These are phyloP conservation scores for Brettanomyces naardenensis DNA, from an alignment of 805 yeast genomes.

Conservation along the genomic window DNA sequence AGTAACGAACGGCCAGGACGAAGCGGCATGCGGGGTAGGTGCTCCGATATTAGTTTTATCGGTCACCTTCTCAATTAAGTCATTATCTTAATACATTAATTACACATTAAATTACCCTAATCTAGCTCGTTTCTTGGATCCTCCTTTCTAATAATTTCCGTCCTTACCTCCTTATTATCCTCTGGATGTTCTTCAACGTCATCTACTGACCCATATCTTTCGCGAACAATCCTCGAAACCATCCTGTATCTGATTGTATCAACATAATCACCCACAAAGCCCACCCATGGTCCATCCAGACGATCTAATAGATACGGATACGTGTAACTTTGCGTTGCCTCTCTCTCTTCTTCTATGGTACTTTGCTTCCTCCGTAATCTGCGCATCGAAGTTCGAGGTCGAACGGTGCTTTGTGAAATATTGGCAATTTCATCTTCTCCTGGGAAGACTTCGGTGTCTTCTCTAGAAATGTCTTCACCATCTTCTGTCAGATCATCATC, in stretches of 20 bases:
- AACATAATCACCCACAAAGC: slow-evolving; percentile 44
- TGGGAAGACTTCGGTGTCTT: background rate
- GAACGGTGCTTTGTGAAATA: background rate
- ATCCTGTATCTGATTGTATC: slow-evolving; percentile 29
- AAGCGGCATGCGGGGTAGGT: no score
- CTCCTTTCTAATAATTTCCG: slow-evolving; percentile 15
- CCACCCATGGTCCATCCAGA: slow-evolving; percentile 50
- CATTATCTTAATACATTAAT: background rate
- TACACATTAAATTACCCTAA: background rate
- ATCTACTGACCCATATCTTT: background rate
- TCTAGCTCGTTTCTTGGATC: slow-evolving; percentile 18
- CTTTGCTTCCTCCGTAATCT: slow-evolving; percentile 32
- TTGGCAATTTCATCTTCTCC: slow-evolving; percentile 1
- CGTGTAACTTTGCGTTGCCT: slow-evolving; percentile 39
- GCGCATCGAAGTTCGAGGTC: background rate
- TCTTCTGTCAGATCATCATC: slow-evolving; percentile 1
- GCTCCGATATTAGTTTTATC: no score
- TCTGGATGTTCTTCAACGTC: slow-evolving; percentile 2
- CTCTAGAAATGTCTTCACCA: background rate
- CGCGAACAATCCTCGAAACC: background rate
- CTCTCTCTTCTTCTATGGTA: slow-evolving; percentile 52
- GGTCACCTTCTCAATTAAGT: no score
- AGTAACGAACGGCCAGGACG: no score
- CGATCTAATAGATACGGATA: slow-evolving; percentile 41
- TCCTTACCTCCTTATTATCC: slow-evolving; percentile 3